Percentiles rank a stretch among this genome's conserved stretches.
phyloP scores from a whole-genome alignment of 2,329 filamentous ascomycete genomes.

The Ceratocystis harringtonii region DNA sequence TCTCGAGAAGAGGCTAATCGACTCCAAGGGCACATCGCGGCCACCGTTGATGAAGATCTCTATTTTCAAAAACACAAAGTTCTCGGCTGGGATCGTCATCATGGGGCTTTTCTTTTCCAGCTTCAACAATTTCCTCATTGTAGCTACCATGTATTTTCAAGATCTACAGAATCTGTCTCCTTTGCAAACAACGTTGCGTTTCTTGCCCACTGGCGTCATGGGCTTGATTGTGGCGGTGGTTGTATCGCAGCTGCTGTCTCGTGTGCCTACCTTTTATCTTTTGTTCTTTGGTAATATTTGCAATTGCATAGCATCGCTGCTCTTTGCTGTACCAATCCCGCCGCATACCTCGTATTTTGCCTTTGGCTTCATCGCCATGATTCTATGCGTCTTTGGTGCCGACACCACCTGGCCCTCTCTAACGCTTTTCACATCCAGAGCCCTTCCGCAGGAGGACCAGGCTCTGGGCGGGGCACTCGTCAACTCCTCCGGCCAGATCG shows the following conservation, averaged over 20 bases:
- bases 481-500: constrained; percentile 50
- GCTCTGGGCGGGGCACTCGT: constrained; percentile 53
- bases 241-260: constrained; percentile 40
- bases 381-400: constrained; percentile 48
- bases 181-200: constrained; percentile 53
- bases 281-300: constrained; percentile 42
- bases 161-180: constrained; percentile 46
- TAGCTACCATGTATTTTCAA: constrained; percentile 56
- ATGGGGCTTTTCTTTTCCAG: constrained; percentile 51
- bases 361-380: constrained; percentile 50
- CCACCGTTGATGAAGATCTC: constrained; percentile 41
- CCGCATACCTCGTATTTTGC: constrained; percentile 49
- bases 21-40: constrained; percentile 19
- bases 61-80: constrained; percentile 43
- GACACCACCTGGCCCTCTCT: constrained; percentile 53
- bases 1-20: constrained; percentile 34
- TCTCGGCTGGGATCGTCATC: constrained; percentile 48
- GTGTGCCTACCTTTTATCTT: constrained; percentile 43
- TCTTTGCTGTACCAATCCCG: constrained; percentile 50
- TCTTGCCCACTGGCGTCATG: constrained; percentile 48
- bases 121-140: constrained; percentile 55
- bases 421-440: constrained; percentile 49
- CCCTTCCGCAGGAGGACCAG: constrained; percentile 48
- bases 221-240: constrained; percentile 43
- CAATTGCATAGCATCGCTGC: constrained; percentile 39